Evolutionary conservation across 2,329 filamentous ascomycete species (phyloP).

Genomic region (Pseudogymnoascus sp.): DNA sequence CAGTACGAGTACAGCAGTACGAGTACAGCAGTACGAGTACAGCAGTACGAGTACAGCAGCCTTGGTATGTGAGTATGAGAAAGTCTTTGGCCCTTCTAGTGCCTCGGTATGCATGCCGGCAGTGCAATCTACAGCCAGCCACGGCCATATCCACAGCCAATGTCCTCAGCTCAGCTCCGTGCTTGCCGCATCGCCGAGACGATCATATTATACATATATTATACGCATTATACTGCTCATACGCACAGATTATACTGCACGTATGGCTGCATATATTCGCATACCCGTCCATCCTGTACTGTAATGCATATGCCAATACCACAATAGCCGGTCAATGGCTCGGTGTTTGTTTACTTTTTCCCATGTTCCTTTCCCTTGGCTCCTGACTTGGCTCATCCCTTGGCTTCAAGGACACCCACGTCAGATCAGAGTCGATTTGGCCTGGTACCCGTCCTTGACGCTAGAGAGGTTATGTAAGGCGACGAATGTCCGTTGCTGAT

Average conservation of each 20-base stretch:
- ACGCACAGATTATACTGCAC: background rate
- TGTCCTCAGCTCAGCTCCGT: background rate
- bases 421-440: background rate
- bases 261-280: background rate
- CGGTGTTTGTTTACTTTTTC: background rate
- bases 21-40: too few relatives aligned
- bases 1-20: too few relatives aligned
- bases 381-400: background rate
- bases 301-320: background rate
- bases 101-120: conserved; percentile 3
- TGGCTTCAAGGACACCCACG: background rate
- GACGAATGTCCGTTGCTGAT: background rate
- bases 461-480: background rate
- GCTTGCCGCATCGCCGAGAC: background rate
- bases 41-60: too few relatives aligned
- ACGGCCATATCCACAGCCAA: too few relatives aligned
- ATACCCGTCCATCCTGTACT: background rate
- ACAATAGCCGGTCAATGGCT: background rate
- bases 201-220: too few relatives aligned
- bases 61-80: background rate
- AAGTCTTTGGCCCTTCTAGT: conserved; percentile 4
- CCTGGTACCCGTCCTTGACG: background rate
- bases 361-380: background rate
- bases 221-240: too few relatives aligned
- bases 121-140: background rate